Evolutionary conservation across 2,329 filamentous ascomycete genomes (phyloP), one percentile per base, ranked within the genome.

Genomic region (Penicillium corylophilum): DNA sequence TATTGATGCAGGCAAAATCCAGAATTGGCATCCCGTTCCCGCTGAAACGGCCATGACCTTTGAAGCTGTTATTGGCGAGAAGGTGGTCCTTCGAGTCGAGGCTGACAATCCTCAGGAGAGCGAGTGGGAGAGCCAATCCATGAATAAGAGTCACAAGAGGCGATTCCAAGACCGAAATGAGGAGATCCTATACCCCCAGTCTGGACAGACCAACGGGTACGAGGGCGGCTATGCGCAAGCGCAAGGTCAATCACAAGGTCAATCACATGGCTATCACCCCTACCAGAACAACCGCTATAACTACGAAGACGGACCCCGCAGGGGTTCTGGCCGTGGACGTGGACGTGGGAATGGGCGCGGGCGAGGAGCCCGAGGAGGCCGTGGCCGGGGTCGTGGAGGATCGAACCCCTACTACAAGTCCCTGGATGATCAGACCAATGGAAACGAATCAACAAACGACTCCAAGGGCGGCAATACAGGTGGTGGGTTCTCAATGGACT

Each of bases 61-160:
- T 63, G 89, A 95, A 56, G 91, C 88, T 1, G 84, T 83, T 0
- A 89, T 97, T 1, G 88, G 88, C 16, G 92, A 97, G 73, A 96
- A 95, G 74, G 83, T 90, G 15, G 79, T 94, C 57, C 74, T 97
- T 46, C 82, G 88, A 1, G 86, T 97, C 42, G 90, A 96, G 69
- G 79, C 85, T 46, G 89, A 93, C 75, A 70, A 84, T 45, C 74
- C 76, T 2, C 71, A 74, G 22, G 84, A 88, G 62, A 83, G 82
- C 56, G 81, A 84, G 55, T 85, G 84, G 64, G 84, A 88, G 61
- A 82, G 79, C 62, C 73, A 82, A 16, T 84, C 84, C 57, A 77
- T 80, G 28, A 85, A 82, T 64, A 87, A 81, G 65, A 71, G 75
- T 31, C 74, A 79, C 51, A 87, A 86, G 71, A 77, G 83, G 44